Percentiles rank a stretch among this genome's conserved stretches.
Evolutionary conservation across 805 yeast species (phyloP).

Genomic region (Candida fluviatilis): DNA sequence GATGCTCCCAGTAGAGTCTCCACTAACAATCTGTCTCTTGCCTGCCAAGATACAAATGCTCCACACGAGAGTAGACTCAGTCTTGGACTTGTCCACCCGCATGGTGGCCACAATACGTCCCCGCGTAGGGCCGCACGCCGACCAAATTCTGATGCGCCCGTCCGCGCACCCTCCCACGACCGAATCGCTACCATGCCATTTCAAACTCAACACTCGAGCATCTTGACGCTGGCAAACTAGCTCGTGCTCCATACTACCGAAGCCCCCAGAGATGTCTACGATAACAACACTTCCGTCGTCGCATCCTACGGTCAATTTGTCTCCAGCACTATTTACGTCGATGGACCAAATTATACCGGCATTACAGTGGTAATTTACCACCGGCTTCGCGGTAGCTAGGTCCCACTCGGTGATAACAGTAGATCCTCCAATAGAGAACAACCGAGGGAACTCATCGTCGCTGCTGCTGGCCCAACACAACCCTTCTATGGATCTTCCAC

Average conservation of each 20-base stretch:
- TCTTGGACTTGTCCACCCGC: conserved; percentile 86
- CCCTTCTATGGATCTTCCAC: conserved; percentile 84
- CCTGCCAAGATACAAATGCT: conserved; percentile 60
- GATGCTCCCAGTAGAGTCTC: conserved; percentile 93
- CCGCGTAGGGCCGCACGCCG: conserved; percentile 36
- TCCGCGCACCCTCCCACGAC: conserved; percentile 95
- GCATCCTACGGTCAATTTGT: conserved; percentile 82
- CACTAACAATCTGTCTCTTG: conserved; percentile 78
- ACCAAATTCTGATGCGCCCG: conserved; percentile 87
- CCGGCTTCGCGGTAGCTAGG: conserved; percentile 64
- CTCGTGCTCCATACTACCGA: conserved; percentile 76
- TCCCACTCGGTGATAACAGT: conserved; percentile 93
- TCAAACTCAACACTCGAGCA: conserved; percentile 70
- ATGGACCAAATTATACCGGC: conserved; percentile 94
- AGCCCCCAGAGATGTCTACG: conserved; percentile 80
- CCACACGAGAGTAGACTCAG: conserved; percentile 92
- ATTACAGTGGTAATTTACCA: conserved; percentile 78
- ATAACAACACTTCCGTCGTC: conserved; percentile 91
- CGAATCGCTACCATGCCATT: conserved; percentile 65
- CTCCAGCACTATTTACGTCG: conserved; percentile 56
- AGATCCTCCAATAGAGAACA: conserved; percentile 93
- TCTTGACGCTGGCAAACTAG: conserved; percentile 78
- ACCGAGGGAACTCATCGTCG: conserved; percentile 61
- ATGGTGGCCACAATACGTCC: conserved; percentile 78
- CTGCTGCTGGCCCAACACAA: conserved; percentile 66